A percentile compares a stretch with the other conserved stretches of the same genome.
phyloP scores from a whole-genome alignment of 352 stramenopile genomes.

The Pythium aquatile region DNA sequence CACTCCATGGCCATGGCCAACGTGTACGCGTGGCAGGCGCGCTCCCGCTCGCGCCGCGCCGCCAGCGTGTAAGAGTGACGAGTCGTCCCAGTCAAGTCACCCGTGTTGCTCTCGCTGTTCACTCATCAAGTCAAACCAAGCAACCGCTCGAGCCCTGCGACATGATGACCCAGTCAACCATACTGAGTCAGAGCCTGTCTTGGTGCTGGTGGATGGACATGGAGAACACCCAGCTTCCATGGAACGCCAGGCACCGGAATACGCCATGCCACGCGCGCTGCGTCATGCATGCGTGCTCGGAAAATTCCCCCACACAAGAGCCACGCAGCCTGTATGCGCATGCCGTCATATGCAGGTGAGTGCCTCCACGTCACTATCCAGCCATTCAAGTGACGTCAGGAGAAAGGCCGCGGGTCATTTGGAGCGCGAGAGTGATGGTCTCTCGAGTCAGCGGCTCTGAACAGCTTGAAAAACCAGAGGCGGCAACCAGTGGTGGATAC shows the following conservation, averaged over 20 bases:
- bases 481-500: conserved; percentile 12
- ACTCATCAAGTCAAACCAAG: neutral
- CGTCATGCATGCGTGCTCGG: neutral
- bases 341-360: neutral
- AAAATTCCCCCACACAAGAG: neutral
- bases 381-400: neutral
- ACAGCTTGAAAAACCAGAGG: neutral
- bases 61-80: conserved; percentile 13
- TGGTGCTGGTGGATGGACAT: too few relatives aligned
- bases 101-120: neutral
- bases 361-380: neutral
- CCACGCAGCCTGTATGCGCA: neutral
- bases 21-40: conserved; percentile 19
- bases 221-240: neutral
- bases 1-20: conserved; percentile 18
- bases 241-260: neutral
- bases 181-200: neutral
- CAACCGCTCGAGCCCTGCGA: neutral
- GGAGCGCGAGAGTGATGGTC: conserved; percentile 17
- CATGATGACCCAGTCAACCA: neutral
- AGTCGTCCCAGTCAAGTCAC: neutral
- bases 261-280: neutral
- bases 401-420: conserved; percentile 3
- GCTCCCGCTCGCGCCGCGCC: conserved; percentile 18
- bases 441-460: neutral